Evolutionary conservation across 2,329 filamentous ascomycete species (phyloP), one percentile per base, ranked within the genome.

Genomic region (Emmonsiellopsis sp.): DNA sequence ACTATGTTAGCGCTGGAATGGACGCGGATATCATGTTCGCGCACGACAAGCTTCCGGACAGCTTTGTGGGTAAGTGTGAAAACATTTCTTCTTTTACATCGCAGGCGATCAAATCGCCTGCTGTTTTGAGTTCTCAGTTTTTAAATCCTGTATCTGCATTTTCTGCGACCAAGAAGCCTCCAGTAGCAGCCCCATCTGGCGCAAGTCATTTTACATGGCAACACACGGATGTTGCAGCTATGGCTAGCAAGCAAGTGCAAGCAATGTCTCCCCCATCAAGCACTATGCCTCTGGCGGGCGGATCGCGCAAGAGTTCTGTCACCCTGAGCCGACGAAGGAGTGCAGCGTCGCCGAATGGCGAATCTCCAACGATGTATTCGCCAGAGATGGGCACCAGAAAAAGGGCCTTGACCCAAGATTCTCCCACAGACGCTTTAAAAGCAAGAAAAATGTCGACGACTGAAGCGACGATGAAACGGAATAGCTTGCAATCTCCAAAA

Each of bases 1-100:
- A 79, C 35, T 75, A 79, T 54, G 67, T 75, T 44, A 71, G 73
- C 41, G 67, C 65, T 45, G 69, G 66, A 52, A 60, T 78, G 63
- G 70, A 77, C 56, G 57, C 73, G 55, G 71, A 75, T 7, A 50
- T 67, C 52, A 61, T 67, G 16, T 69, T 74, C 58, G 68, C 69
- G 26, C 65, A 68, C 35, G 69, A 73, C 56, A 76, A 76, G 53
- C 69, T 75, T 56, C 62, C 70, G 20, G 68, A 70, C 61, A 65
- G 63, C 59, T 74, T 70, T 67, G 72, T 74, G 66, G 73, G 72
- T 76, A 67, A 74, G 72, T 74, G 55, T 63, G 55, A 64, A 61
- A 65, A 63, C 56, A 56, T 68, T 65, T 69, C 65, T 68, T 66
- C 61, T 62, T 65, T 61, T 62, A 10, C 15, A 7, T 37, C 50